These are phyloP conservation scores for Exidia glandulosa DNA, from an alignment of 768 basidiomycete genomes.

Conservation along the genomic window DNA sequence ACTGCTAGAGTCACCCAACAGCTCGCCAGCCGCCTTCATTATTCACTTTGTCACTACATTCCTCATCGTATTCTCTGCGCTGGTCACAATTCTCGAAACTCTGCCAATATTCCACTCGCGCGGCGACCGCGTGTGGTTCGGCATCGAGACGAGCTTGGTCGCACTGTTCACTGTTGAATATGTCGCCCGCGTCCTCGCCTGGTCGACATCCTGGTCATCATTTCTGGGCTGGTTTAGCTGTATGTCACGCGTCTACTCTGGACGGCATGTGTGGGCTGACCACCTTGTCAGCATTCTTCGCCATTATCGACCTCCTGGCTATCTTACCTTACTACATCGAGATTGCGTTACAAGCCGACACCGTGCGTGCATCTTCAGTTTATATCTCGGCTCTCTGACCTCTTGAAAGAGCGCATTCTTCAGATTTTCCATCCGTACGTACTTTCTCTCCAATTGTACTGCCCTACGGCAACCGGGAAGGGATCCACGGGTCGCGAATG, in stretches of 20 bases:
- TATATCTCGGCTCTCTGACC: background rate
- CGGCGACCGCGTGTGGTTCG: slow-evolving; percentile 69
- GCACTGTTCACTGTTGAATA: slow-evolving; percentile 84
- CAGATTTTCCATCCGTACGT: slow-evolving; percentile 62
- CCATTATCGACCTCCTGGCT: slow-evolving; percentile 74
- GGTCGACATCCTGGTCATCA: slow-evolving; percentile 53
- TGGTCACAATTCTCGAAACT: slow-evolving; percentile 71
- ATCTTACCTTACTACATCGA: slow-evolving; percentile 88
- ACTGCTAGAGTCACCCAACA: slow-evolving; percentile 12
- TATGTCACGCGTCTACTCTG: slow-evolving; percentile 23
- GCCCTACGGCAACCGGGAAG: too few relatives aligned
- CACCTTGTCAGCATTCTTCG: slow-evolving; percentile 54
- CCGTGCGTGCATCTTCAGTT: slow-evolving; percentile 35
- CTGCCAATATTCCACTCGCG: slow-evolving; percentile 66
- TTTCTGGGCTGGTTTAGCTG: slow-evolving; percentile 60
- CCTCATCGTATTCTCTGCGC: slow-evolving; percentile 61
- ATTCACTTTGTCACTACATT: slow-evolving; percentile 60
- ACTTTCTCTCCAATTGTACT: too few relatives aligned
- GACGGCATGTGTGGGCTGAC: background rate
- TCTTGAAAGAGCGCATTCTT: slow-evolving; percentile 62
- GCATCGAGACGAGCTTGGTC: slow-evolving; percentile 75
- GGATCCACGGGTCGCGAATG: too few relatives aligned
- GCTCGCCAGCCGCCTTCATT: slow-evolving; percentile 64
- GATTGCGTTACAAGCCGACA: slow-evolving; percentile 72
- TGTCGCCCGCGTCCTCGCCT: slow-evolving; percentile 58